Conservation (phyloP, 2,329 filamentous ascomycete genomes). For the Daldinia sp. region DNA sequence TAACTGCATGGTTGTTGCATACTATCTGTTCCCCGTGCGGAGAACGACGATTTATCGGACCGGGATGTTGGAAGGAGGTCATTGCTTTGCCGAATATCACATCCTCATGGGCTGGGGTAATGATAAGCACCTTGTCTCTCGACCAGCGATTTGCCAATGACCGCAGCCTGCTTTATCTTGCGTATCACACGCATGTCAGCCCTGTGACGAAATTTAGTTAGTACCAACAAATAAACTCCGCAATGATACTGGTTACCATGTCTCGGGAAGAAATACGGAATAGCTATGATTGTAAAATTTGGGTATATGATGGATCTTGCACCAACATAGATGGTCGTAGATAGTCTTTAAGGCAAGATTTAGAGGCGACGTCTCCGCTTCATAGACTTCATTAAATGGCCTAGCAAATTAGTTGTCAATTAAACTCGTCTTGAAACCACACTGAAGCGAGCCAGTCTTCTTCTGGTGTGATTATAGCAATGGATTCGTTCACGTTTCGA, state of each 20-base stretch:
- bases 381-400: not conserved
- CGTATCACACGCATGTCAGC: conserved; percentile 17
- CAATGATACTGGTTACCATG: conserved; percentile 12
- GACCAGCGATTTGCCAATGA: conserved; percentile 33
- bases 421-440: no score
- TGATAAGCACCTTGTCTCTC: conserved; percentile 37
- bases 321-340: not conserved
- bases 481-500: conserved; percentile 36
- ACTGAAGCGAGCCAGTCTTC: not conserved
- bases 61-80: conserved; percentile 10
- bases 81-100: conserved; percentile 18
- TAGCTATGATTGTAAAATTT: not conserved
- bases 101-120: conserved; percentile 33
- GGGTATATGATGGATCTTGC: conserved; percentile 6
- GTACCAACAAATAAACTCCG: conserved; percentile 23
- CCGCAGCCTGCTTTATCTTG: conserved; percentile 29
- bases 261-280: conserved; percentile 12
- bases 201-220: conserved; percentile 29
- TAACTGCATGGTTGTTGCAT: not conserved
- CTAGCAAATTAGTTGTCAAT: not conserved
- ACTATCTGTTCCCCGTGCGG: conserved; percentile 17
- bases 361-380: not conserved
- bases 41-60: conserved; percentile 16
- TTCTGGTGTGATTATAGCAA: conserved; percentile 13
- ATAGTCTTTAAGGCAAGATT: not conserved